Conservation (phyloP, 108 stramenopile genomes). For the Nannochloropsis gaditana region DNA sequence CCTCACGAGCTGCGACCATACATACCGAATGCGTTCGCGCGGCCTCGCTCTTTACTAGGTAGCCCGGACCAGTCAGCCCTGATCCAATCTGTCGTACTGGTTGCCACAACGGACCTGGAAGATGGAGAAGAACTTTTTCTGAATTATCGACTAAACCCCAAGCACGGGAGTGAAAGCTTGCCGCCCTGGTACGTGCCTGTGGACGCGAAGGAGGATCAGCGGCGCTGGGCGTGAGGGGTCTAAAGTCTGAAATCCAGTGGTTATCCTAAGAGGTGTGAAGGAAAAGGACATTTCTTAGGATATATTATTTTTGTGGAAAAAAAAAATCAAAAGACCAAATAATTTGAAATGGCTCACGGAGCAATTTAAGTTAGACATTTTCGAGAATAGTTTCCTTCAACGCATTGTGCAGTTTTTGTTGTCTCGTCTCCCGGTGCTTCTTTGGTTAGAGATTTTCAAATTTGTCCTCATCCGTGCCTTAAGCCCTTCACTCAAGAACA, state of each 20-base stretch:
- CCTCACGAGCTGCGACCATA: not conserved
- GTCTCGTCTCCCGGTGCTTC: too few species aligned
- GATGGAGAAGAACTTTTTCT: not conserved
- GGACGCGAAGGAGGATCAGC: conserved; percentile 1
- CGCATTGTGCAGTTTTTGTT: too few species aligned
- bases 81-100: not conserved
- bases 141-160: conserved; percentile 18
- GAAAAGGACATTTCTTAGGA: too few species aligned
- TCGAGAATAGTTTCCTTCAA: too few species aligned
- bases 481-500: too few species aligned
- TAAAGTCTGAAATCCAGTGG: not conserved
- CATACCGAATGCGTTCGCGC: not conserved
- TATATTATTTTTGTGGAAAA: too few species aligned
- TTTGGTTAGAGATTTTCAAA: too few species aligned
- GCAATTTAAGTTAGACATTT: too few species aligned
- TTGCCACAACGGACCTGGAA: not conserved
- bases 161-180: not conserved
- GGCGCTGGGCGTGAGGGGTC: not conserved
- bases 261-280: too few species aligned
- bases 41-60: not conserved
- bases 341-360: too few species aligned
- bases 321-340: too few species aligned
- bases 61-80: not conserved
- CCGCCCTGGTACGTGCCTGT: conserved; percentile 19
- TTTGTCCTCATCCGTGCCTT: too few species aligned